Conservation (phyloP, 257 asterid species). For the Fraxinus anomala region DNA sequence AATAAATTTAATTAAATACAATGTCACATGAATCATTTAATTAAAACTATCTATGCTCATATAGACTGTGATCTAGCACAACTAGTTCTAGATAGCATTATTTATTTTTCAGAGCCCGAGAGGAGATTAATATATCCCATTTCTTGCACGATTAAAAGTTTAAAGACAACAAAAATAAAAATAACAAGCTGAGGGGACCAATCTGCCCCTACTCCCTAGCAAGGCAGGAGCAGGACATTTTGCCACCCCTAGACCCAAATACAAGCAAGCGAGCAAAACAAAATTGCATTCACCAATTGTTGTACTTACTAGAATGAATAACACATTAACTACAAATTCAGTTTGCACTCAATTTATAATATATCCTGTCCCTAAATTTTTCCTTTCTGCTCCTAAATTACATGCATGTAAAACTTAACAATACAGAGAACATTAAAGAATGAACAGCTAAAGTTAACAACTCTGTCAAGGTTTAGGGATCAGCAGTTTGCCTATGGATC, state of each 20-base stretch:
- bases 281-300: slow-evolving; percentile 27
- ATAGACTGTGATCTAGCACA: too few species aligned
- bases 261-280: neutral
- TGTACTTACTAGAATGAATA: slow-evolving; percentile 18
- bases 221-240: too few species aligned
- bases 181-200: too few species aligned
- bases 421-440: slow-evolving; percentile 31
- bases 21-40: too few species aligned
- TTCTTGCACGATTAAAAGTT: too few species aligned
- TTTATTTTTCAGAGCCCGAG: too few species aligned
- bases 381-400: slow-evolving; percentile 34
- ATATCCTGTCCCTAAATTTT: slow-evolving; percentile 28
- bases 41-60: too few species aligned
- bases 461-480: neutral
- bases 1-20: too few species aligned
- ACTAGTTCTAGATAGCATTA: too few species aligned
- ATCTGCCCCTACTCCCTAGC: too few species aligned
- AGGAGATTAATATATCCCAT: too few species aligned
- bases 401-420: slow-evolving; percentile 29
- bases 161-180: too few species aligned
- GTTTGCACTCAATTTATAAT: neutral
- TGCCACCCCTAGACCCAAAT: neutral
- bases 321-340: slow-evolving; percentile 14
- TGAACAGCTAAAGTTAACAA: neutral
- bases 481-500: slow-evolving; percentile 42